These are phyloP conservation scores for Beauveria scarabaeidicola DNA, from an alignment of 2,329 filamentous ascomycete genomes.

Conservation along the genomic window DNA sequence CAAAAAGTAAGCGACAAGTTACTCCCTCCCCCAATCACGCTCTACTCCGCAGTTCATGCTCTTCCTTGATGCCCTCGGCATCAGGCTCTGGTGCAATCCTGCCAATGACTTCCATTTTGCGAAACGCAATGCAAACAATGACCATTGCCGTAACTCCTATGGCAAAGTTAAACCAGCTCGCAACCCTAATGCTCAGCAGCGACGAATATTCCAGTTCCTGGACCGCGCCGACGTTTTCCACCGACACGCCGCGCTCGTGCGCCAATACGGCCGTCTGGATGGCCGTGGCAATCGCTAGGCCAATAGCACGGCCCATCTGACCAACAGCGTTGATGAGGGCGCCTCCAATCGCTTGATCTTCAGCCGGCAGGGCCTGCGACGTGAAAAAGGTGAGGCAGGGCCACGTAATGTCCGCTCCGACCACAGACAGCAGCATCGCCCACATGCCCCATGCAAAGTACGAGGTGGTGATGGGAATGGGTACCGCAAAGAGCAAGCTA, in stretches of 20 bases:
- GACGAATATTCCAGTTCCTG: constrained; percentile 36
- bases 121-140: constrained; percentile 40
- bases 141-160: constrained; percentile 34
- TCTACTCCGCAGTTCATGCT: neutral
- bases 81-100: constrained; percentile 20
- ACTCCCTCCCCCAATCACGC: neutral
- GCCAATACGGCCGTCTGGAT: constrained; percentile 56
- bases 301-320: constrained; percentile 57
- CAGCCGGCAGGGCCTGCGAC: constrained; percentile 50
- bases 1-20: neutral
- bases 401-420: constrained; percentile 60
- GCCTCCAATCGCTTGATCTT: constrained; percentile 60
- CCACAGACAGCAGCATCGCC: constrained; percentile 56
- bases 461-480: constrained; percentile 49
- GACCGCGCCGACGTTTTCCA: constrained; percentile 36
- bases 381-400: constrained; percentile 59
- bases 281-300: constrained; percentile 56
- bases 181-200: constrained; percentile 39
- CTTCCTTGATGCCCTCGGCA: constrained; percentile 14
- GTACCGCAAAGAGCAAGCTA: constrained; percentile 53
- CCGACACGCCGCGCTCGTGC: constrained; percentile 31
- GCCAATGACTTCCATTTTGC: constrained; percentile 45
- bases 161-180: constrained; percentile 44
- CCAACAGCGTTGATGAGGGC: constrained; percentile 59
- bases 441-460: constrained; percentile 62